Evolutionary conservation across 345 rosid species (phyloP).

Genomic region (Noccaea bulbosa): DNA sequence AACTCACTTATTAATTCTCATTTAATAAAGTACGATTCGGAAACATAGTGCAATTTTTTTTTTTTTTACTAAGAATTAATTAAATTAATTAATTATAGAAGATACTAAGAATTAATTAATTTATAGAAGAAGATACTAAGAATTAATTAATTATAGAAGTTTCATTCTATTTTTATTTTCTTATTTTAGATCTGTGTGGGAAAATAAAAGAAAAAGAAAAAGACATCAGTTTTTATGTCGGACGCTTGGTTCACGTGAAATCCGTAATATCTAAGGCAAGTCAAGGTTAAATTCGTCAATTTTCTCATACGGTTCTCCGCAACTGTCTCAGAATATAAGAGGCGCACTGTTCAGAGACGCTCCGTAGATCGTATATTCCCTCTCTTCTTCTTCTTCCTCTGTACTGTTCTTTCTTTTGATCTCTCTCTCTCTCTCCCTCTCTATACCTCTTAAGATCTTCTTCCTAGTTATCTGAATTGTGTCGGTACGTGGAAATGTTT

Average conservation of each 20-base stretch:
- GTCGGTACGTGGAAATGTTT: slow-evolving; percentile 44
- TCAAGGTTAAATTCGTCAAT: slow-evolving; percentile 21
- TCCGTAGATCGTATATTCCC: slow-evolving; percentile 41
- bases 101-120: too few relatives aligned
- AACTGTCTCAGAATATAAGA: slow-evolving; percentile 44
- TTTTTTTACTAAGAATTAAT: neutral
- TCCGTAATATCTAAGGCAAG: slow-evolving; percentile 20
- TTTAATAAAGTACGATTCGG: neutral
- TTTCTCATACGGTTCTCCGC: slow-evolving; percentile 35
- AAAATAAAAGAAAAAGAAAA: neutral
- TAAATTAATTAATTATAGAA: neutral
- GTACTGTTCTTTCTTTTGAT: neutral
- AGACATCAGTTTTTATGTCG: slow-evolving; percentile 35
- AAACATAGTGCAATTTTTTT: neutral
- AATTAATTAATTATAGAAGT: neutral
- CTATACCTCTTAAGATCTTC: slow-evolving; percentile 23
- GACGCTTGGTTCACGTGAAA: slow-evolving; percentile 40
- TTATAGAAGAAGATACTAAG: neutral
- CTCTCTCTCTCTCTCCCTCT: slow-evolving; percentile 7
- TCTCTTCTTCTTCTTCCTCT: slow-evolving; percentile 28
- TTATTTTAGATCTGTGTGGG: neutral
- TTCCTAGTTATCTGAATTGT: slow-evolving; percentile 21
- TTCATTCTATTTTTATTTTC: neutral
- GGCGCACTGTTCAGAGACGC: slow-evolving; percentile 19
- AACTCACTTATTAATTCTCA: slow-evolving; percentile 2